Base-by-base conservation (phyloP, 352 stramenopile species). In the Phytophthora ramorum region DNA sequence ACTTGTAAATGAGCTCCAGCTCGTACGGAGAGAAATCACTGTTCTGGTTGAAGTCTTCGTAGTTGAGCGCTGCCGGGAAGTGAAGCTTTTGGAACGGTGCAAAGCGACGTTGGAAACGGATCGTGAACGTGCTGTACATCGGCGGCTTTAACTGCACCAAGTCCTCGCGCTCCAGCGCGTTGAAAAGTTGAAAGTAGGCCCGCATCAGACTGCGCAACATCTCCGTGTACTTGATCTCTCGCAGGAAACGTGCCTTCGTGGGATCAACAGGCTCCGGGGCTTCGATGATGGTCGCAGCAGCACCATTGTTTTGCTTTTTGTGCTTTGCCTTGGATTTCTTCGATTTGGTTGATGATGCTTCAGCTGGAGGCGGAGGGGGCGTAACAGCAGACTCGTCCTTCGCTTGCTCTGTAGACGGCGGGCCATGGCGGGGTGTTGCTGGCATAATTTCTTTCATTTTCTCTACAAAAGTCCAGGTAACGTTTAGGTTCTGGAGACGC, bases 91-190 rank as follows among this genome's bases (percentile, higher is more conserved):
- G 81, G 66, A 96, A 93, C 35, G 88, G 66, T 0, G 79, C 79
- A 62, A 96, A 94, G 38, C 88, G 88, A 65, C 88, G 86, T 61
- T 88, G 73, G 59, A 94, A 96, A 19, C 88, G 85, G 56, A 93
- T 90, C 28, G 69, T 58, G 14, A 74, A 60, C 12, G 85, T 84
- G 59, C 84, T 85, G 67, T 93, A 94, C 20, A 67, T 74, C 5
- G 86, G 80, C 8, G 55, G 26, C 32, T 78, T 81, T 0, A 58
- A 54, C 32, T 77, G 58, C 28, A 96, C 64, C n/a, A 90, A 61
- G n/a, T 63, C 62, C 19, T 95, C 85, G 16, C 85, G 79, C 58
- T 94, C 83, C n/a, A 94, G 56, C 5, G 81, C 83, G 10, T 79
- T 84, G 24, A 89, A 92, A 32, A 88, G 65, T 73, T 96, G 88